Evolutionary conservation across 495 filamentous ascomycete species (phyloP).

Genomic region (Astrocystis sublimbata): DNA sequence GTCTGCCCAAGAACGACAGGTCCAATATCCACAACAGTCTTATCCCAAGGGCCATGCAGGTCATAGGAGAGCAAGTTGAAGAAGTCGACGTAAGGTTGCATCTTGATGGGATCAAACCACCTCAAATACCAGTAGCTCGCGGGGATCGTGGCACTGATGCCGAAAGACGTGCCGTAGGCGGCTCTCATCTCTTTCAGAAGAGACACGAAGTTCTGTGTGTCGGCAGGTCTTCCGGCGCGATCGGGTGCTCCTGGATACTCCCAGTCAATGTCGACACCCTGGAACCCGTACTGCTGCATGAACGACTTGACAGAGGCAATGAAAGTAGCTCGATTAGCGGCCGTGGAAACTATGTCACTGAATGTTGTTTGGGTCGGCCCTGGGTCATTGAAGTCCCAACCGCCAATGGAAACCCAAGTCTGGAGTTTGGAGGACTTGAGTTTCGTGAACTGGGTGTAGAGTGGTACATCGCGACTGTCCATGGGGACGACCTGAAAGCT

Average conservation of each 20-base stretch:
- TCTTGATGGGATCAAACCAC: constrained; percentile 42
- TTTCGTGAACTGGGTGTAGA: background rate
- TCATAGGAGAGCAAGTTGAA: constrained; percentile 56
- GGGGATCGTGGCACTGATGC: constrained; percentile 43
- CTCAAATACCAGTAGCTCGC: constrained; percentile 45
- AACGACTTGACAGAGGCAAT: constrained; percentile 43
- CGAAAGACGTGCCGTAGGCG: constrained; percentile 37
- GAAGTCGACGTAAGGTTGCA: constrained; percentile 48
- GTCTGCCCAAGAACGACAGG: constrained; percentile 30
- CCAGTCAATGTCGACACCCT: constrained; percentile 63
- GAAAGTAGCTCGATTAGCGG: constrained; percentile 43
- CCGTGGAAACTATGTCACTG: constrained; percentile 20
- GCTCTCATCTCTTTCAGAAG: constrained; percentile 47
- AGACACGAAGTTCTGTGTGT: constrained; percentile 43
- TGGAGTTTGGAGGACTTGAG: background rate
- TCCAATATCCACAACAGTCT: background rate
- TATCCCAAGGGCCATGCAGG: constrained; percentile 26
- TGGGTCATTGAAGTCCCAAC: background rate
- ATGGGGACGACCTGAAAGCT: background rate
- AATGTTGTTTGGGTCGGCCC: constrained; percentile 18
- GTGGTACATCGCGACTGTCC: background rate
- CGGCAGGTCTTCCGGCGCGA: constrained; percentile 38
- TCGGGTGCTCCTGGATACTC: constrained; percentile 51
- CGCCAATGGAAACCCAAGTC: background rate
- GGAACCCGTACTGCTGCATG: constrained; percentile 51